Evolutionary conservation across 139 green algal species (phyloP).

Genomic region (Auxenochlorella pyrenoidosa): DNA sequence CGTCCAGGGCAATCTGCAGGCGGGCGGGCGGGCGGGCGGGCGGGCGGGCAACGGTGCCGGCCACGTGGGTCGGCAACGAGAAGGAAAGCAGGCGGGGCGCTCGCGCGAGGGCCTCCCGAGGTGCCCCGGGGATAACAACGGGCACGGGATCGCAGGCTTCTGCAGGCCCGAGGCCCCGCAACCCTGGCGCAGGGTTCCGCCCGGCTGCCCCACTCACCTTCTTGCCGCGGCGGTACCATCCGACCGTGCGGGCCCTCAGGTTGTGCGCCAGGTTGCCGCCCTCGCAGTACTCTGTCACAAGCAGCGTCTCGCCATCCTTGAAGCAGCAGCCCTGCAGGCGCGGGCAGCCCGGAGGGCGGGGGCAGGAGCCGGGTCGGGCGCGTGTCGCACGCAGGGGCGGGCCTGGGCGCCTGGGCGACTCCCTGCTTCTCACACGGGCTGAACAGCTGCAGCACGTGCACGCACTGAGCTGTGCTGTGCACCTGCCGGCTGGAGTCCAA

Average conservation of each 20-base stretch:
- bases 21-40: background rate
- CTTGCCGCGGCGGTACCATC: constrained; percentile 39
- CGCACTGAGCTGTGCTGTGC: no score
- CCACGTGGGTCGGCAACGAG: background rate
- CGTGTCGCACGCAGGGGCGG: no score
- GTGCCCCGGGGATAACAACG: background rate
- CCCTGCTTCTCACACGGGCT: no score
- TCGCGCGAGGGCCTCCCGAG: no score
- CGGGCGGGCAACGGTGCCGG: background rate
- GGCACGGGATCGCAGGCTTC: background rate
- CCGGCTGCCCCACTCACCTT: no score
- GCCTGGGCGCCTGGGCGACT: no score
- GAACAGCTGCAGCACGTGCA: no score
- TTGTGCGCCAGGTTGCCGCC: constrained; percentile 52
- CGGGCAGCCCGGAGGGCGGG: background rate
- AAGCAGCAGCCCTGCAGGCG: constrained; percentile 32
- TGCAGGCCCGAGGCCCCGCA: background rate
- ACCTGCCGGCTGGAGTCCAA: no score
- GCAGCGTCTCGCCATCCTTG: constrained; percentile 26
- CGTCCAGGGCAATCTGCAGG: constrained; percentile 49
- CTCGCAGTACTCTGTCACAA: constrained; percentile 62
- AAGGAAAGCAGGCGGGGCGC: background rate
- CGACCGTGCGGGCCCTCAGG: constrained; percentile 13
- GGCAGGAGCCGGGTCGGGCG: no score
- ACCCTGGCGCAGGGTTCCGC: no score